Evolutionary conservation across 2,329 filamentous ascomycete species (phyloP).

Genomic region (Nectriaceae sp.): DNA sequence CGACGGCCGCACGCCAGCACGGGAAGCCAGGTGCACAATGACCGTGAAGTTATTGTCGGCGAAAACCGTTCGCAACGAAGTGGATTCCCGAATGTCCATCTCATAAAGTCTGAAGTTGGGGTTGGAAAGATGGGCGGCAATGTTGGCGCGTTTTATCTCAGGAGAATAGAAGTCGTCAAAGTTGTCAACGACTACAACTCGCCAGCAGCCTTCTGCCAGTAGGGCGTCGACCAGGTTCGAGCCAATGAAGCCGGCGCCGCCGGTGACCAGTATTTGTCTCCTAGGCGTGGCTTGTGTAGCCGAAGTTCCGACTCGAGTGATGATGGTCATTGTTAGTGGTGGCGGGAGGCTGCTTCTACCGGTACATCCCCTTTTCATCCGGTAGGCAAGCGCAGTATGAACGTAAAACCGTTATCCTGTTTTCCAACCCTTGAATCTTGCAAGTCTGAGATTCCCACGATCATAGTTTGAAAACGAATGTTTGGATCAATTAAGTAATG

Average conservation of each 20-base stretch:
- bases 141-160: conserved; percentile 23
- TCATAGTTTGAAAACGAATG: too few species aligned
- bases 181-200: conserved; percentile 25
- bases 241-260: conserved; percentile 28
- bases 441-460: too few species aligned
- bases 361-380: too few species aligned
- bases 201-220: conserved; percentile 20
- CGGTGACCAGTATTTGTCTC: conserved; percentile 24
- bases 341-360: too few species aligned
- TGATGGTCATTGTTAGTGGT: too few species aligned
- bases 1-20: conserved; percentile 24
- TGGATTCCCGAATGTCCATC: conserved; percentile 13
- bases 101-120: conserved; percentile 21
- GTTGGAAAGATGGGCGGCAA: conserved; percentile 18
- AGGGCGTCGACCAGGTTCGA: conserved; percentile 25
- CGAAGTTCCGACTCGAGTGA: too few species aligned
- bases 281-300: too few species aligned
- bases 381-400: too few species aligned
- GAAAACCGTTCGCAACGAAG: conserved; percentile 16
- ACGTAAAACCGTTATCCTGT: too few species aligned
- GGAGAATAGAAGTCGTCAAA: conserved; percentile 24
- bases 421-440: too few species aligned
- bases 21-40: conserved; percentile 24
- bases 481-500: too few species aligned
- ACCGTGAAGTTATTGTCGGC: conserved; percentile 13